Evolutionary conservation across 129 eudicot genomes (phyloP), one percentile per base, ranked within the genome.

Genomic region (Artemisia annua): DNA sequence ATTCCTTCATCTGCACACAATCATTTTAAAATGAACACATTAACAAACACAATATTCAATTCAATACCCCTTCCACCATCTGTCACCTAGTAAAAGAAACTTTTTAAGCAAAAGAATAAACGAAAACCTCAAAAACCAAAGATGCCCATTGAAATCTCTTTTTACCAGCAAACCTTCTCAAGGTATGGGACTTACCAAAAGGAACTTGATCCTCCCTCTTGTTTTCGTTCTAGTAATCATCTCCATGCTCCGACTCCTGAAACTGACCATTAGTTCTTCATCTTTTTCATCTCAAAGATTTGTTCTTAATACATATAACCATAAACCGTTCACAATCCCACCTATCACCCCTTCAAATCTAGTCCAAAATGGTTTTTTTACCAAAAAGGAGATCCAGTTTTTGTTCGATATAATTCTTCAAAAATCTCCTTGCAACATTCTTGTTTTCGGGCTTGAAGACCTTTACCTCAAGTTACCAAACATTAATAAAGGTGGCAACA

Each of bases 341-440:
- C 63, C 70, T 26, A 2, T 10, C 30, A 6, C 32, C 54, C 55
- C 63, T 16, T 49, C 53, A 55, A 62, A 67, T 44, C 48, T 58
- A 10, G 54, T 63, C 64, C 62, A 22, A 19, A 12, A 71, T 49
- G 51, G 51, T 10, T 1, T 26, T 35, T 85, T 82, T 48, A 81
- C 86, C 0, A 72, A 67, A 32, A 87, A 86, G 77, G 98, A 94
- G 74, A 49, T 28, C 8, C 53, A 14, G 28, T 86, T 94, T 65
- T 83, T 94, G 15, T 56, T 76, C 1, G 73, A 83, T 66, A 74
- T 90, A 66, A 51, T 90, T 69, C 67, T 80, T 16, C 74, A 67
- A 2, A 77, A 61, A 81, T 81, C 84, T 55, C 97, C 98, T 13
- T 90, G 97, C 83, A 94, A 87, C 65, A 74, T 94, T 59, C 93